Percentiles rank a stretch among this genome's conserved stretches.
These are phyloP conservation scores for Cudoniella acicularis DNA, from an alignment of 495 filamentous ascomycete genomes.

Conservation along the genomic window DNA sequence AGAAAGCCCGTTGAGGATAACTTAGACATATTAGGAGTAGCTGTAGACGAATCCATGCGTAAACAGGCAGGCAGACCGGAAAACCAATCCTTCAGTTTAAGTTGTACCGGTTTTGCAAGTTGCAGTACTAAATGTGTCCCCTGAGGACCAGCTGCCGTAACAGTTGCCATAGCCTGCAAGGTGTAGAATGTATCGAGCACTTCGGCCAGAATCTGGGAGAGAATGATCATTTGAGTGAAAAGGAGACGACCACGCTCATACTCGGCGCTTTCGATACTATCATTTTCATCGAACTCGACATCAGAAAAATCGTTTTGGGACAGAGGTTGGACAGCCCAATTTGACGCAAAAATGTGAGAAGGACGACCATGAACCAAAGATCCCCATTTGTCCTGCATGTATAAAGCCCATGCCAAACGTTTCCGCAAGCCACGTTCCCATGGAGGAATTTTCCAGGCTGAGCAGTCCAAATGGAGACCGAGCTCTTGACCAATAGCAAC, in stretches of 20 bases:
- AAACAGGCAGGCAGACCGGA: slow-evolving; percentile 58
- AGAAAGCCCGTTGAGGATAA: slow-evolving; percentile 67
- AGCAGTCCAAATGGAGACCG: slow-evolving; percentile 82
- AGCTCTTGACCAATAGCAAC: slow-evolving; percentile 78
- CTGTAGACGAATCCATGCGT: slow-evolving; percentile 56
- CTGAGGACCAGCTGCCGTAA: slow-evolving; percentile 44
- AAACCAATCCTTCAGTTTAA: slow-evolving; percentile 82
- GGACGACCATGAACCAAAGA: slow-evolving; percentile 82
- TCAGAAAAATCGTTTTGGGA: slow-evolving; percentile 70
- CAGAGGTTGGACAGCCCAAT: slow-evolving; percentile 77
- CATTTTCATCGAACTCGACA: slow-evolving; percentile 49
- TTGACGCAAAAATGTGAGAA: slow-evolving; percentile 73
- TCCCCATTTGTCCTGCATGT: slow-evolving; percentile 93
- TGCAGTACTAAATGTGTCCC: slow-evolving; percentile 64
- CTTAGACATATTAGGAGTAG: slow-evolving; percentile 29
- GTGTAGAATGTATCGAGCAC: slow-evolving; percentile 81
- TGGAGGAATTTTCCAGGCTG: slow-evolving; percentile 78
- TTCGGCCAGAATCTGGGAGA: slow-evolving; percentile 73
- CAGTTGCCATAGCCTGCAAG: slow-evolving; percentile 53
- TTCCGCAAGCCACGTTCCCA: slow-evolving; percentile 85
- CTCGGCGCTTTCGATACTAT: slow-evolving; percentile 57
- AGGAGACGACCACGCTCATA: slow-evolving; percentile 64
- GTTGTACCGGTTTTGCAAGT: slow-evolving; percentile 76
- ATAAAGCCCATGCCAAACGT: slow-evolving; percentile 85
- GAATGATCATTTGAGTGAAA: slow-evolving; percentile 69